Evolutionary conservation across 2,329 filamentous ascomycete species (phyloP), one percentile per base, ranked within the genome.

Genomic region (Diaporthe sp.): DNA sequence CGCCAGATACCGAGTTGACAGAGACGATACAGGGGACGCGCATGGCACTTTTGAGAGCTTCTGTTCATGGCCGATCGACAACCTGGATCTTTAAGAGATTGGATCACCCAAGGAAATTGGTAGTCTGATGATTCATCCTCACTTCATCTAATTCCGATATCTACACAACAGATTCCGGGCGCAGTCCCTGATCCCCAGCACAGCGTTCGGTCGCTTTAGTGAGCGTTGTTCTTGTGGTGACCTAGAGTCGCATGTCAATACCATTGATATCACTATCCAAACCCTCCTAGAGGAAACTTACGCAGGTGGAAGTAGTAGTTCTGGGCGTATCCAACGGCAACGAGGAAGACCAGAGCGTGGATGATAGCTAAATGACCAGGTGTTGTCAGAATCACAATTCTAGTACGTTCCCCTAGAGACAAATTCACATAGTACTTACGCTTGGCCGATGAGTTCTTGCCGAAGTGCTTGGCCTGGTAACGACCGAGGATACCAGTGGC

Each of bases 301-400:
- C 97, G 95, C 83, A 99, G 91, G 89, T 99, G 97, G 94, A 98
- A 98, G 92, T 99, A 98, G 93, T 99, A 99, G 90, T 98, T 96
- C 89, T 98, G 95, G 82, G 94, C 94, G 87, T 99, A 99, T 83
- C 97, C 96, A 81, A 98, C 84, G 79, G 92, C 87, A 79, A 98
- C 88, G 78, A 99, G 88, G 84, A 92, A 89, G 81, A 90, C 92
- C 82, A 99, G 93, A 82, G 92, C 90, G 87, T 99, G 97, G 82
- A 98, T 90, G 83, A 99, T 91, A 79, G 97, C 97, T 99, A 82
- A 76, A 78, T 76, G 17, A 37, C 53, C 72, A 10, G 31, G 76
- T n/a, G 49, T 42, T 71, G 62, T 73, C 75, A 77, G 75, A 44
- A 53, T 34, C 22, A 55, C 10, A 13, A 37, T 10, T 60, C 37